These are phyloP conservation scores for Kazachstania viticola DNA, from an alignment of 805 yeast species.

Conservation along the genomic window DNA sequence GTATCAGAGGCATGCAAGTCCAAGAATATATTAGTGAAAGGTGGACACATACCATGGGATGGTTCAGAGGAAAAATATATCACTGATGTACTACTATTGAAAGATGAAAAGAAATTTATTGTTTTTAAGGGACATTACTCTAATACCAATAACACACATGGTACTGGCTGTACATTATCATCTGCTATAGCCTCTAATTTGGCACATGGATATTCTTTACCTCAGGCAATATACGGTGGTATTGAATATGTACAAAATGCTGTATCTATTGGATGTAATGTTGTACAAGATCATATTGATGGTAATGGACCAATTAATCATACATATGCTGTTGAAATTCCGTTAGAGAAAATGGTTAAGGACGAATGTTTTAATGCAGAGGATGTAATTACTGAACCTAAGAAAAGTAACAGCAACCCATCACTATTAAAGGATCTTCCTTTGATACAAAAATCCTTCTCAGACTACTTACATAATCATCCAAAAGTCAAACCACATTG, in stretches of 20 bases:
- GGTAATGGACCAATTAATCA: conserved; percentile 77
- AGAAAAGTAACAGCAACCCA: neutral
- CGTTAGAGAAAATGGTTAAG: conserved; percentile 27
- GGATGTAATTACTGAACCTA: conserved; percentile 5
- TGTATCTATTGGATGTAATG: conserved; percentile 35
- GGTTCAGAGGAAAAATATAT: conserved; percentile 26
- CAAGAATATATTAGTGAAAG: conserved; percentile 55
- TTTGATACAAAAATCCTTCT: conserved; percentile 20
- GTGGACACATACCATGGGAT: conserved; percentile 59
- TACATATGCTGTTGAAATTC: conserved; percentile 28
- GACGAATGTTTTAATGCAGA: conserved; percentile 24
- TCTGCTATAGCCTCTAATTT: conserved; percentile 69
- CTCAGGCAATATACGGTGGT: conserved; percentile 41
- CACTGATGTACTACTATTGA: conserved; percentile 43
- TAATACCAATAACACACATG: conserved; percentile 55
- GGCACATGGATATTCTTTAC: conserved; percentile 41
- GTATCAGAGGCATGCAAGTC: conserved; percentile 34
- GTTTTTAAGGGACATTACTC: conserved; percentile 37
- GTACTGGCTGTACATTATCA: conserved; percentile 84
- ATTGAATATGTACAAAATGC: conserved; percentile 60
- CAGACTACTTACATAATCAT: conserved; percentile 43
- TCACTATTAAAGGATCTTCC: neutral
- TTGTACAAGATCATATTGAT: conserved; percentile 25
- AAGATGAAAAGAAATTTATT: conserved; percentile 26
- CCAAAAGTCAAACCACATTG: conserved; percentile 45